These are phyloP conservation scores for Lachnellula occidentalis DNA, from an alignment of 2,329 filamentous ascomycete species.

Conservation along the genomic window DNA sequence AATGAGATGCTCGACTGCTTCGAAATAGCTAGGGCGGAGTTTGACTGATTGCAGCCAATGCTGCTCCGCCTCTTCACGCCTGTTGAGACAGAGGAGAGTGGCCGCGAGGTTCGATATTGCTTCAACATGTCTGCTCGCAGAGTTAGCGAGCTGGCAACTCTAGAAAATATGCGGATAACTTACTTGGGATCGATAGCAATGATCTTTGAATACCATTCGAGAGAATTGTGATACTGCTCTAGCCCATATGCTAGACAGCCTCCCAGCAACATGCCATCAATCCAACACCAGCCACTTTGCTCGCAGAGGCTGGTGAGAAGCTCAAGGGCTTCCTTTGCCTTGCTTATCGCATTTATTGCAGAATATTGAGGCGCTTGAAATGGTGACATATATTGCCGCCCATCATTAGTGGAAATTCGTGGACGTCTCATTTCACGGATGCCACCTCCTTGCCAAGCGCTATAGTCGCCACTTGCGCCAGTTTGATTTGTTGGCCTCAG, in stretches of 20 bases:
- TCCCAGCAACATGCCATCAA: constrained; percentile 85
- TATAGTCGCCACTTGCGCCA: constrained; percentile 4
- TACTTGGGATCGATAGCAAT: constrained; percentile 51
- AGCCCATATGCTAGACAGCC: constrained; percentile 90
- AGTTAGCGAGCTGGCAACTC: constrained; percentile 5
- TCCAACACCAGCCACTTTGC: constrained; percentile 80
- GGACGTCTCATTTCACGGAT: constrained; percentile 11
- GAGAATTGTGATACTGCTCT: constrained; percentile 72
- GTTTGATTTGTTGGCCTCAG: neutral
- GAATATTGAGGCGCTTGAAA: constrained; percentile 18
- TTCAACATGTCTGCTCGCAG: constrained; percentile 61
- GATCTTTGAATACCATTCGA: constrained; percentile 68
- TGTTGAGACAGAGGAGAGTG: constrained; percentile 76
- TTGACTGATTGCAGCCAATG: constrained; percentile 84
- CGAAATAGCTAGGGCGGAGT: constrained; percentile 80
- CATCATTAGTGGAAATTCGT: constrained; percentile 17
- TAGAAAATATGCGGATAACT: constrained; percentile 21
- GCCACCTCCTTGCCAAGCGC: constrained; percentile 12
- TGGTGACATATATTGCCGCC: constrained; percentile 25
- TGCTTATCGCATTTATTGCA: constrained; percentile 26
- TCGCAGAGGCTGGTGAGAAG: constrained; percentile 70
- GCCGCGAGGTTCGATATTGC: constrained; percentile 91
- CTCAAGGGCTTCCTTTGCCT: constrained; percentile 60
- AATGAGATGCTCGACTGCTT: constrained; percentile 91
- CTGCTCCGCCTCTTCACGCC: constrained; percentile 75